phyloP scores from a whole-genome alignment of 768 basidiomycete genomes.

The Glaciozyma martinii region DNA sequence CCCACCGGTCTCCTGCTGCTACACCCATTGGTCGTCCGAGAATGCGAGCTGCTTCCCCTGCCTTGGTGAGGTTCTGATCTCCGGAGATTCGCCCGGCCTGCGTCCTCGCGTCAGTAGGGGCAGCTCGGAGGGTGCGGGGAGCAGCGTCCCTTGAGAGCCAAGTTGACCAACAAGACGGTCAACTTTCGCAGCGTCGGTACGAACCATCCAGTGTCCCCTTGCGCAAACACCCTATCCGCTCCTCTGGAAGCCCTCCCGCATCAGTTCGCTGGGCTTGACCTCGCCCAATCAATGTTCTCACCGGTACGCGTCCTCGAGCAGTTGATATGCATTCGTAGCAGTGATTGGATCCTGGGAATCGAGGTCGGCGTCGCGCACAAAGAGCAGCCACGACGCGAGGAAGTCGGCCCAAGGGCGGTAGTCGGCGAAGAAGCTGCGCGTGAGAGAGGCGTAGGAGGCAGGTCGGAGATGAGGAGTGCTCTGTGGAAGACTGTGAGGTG shows the following conservation, averaged over 20 bases:
- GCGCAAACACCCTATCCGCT: conserved; percentile 17
- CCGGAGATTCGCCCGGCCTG: conserved; percentile 26
- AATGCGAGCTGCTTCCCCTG: conserved; percentile 25
- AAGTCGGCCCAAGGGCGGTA: conserved; percentile 28
- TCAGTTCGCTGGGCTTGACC: not conserved
- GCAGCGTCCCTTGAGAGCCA: conserved; percentile 23
- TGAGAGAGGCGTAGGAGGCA: conserved; percentile 13
- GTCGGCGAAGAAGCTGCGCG: conserved; percentile 18
- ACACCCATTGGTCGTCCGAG: conserved; percentile 28
- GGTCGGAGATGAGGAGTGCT: not conserved
- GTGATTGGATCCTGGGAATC: not conserved
- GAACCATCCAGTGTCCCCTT: conserved; percentile 30
- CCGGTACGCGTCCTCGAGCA: conserved; percentile 30
- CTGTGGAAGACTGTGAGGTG: not conserved
- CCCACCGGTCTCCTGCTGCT: conserved; percentile 30
- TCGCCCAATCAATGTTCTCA: not conserved
- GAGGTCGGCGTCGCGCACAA: conserved; percentile 20
- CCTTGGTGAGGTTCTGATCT: conserved; percentile 25
- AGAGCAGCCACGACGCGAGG: conserved; percentile 29
- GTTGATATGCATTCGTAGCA: conserved; percentile 6
- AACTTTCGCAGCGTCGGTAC: conserved; percentile 30
- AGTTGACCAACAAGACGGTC: conserved; percentile 7
- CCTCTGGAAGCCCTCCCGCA: conserved; percentile 5
- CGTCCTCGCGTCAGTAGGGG: not conserved
- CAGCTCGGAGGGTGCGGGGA: not conserved